These are phyloP conservation scores for Gastroboletus turbinatus DNA, from an alignment of 1,284 basidiomycete genomes.

Conservation along the genomic window DNA sequence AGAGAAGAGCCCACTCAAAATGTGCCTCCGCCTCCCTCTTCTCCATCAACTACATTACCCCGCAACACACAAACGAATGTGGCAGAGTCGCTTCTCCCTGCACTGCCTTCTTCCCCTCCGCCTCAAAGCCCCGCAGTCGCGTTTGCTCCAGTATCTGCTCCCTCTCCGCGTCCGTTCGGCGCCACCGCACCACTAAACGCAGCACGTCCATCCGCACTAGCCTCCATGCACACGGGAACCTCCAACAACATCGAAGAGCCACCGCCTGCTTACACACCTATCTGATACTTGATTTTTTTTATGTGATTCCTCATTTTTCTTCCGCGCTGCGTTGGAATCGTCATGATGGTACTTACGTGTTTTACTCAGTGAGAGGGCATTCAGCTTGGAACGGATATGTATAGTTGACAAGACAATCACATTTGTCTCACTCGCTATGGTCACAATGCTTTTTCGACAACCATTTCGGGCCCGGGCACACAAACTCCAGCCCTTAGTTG, in stretches of 20 bases:
- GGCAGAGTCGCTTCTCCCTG: neutral
- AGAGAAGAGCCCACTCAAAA: neutral
- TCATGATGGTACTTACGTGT: neutral
- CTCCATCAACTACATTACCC: neutral
- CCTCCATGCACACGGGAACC: conserved; percentile 15
- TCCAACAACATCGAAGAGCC: conserved; percentile 17
- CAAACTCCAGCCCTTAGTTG: neutral
- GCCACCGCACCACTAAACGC: neutral
- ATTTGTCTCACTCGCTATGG: neutral
- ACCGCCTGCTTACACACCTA: conserved; percentile 29
- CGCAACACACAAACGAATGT: neutral
- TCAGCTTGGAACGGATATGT: conserved; percentile 4
- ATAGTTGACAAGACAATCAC: conserved; percentile 3
- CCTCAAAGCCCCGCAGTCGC: neutral
- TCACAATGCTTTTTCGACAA: neutral
- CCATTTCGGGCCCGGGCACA: neutral
- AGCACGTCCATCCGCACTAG: conserved; percentile 2
- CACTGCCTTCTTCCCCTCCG: neutral
- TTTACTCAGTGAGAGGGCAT: neutral
- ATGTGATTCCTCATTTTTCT: neutral
- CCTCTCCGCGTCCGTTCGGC: neutral
- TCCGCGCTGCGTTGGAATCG: neutral
- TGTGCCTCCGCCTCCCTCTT: neutral
- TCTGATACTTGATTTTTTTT: conserved; percentile 5
- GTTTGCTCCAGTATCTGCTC: neutral